A percentile compares a stretch with the other conserved stretches of the same genome.
These are phyloP conservation scores for Chaetomium globosum DNA, from an alignment of 2,329 filamentous ascomycete genomes.

Conservation along the genomic window DNA sequence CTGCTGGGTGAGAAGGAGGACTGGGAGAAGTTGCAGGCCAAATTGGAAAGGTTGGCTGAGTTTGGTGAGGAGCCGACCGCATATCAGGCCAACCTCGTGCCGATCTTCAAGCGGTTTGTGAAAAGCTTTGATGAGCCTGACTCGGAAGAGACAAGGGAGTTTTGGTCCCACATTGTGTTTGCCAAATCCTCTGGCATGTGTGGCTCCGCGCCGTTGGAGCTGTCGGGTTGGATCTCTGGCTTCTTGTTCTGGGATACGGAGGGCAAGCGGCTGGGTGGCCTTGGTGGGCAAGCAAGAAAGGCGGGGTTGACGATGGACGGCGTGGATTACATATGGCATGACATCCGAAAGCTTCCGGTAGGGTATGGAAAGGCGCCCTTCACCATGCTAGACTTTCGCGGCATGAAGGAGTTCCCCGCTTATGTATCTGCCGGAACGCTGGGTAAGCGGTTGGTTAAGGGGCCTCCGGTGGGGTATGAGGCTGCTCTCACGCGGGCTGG, in stretches of 20 bases:
- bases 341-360: conserved; percentile 36
- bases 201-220: conserved; percentile 42
- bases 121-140: conserved; percentile 47
- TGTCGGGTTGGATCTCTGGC: conserved; percentile 54
- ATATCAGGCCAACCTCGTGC: conserved; percentile 47
- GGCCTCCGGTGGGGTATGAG: conserved; percentile 35
- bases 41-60: conserved; percentile 48
- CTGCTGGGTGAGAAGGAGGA: conserved; percentile 46
- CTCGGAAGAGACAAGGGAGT: conserved; percentile 41
- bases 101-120: conserved; percentile 52
- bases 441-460: conserved; percentile 35
- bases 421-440: conserved; percentile 46
- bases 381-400: conserved; percentile 43
- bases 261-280: conserved; percentile 38
- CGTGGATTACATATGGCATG: conserved; percentile 13
- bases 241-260: conserved; percentile 50
- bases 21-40: conserved; percentile 46
- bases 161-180: conserved; percentile 51
- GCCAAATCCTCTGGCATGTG: conserved; percentile 40
- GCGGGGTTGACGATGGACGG: conserved; percentile 24
- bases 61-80: conserved; percentile 49
- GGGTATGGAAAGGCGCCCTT: conserved; percentile 48
- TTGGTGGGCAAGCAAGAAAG: neutral
- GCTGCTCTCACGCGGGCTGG: conserved; percentile 30
- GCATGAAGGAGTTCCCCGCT: conserved; percentile 38